Evolutionary conservation across 2,329 filamentous ascomycete species (phyloP).

Genomic region (Lachnellula arida): DNA sequence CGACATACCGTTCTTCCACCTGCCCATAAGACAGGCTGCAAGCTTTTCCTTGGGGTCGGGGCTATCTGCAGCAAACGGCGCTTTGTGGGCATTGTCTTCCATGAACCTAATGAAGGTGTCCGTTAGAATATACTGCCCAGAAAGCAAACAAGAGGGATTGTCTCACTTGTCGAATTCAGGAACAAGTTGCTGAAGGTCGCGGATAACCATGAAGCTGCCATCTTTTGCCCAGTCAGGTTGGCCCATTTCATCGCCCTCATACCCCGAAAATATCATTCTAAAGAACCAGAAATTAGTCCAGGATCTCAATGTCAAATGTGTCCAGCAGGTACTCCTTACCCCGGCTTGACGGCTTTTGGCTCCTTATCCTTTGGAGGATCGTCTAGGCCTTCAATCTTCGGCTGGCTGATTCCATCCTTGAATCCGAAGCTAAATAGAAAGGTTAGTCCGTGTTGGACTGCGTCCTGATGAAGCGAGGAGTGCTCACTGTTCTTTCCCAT

Average conservation of each 20-base stretch:
- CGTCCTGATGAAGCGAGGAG: too few relatives aligned
- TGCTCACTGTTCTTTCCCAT: too few relatives aligned
- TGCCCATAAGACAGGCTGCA: constrained; percentile 39
- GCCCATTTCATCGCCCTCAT: constrained; percentile 4
- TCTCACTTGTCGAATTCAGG: constrained; percentile 36
- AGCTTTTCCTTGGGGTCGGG: constrained; percentile 33
- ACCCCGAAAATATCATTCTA: neutral
- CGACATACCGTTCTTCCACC: constrained; percentile 35
- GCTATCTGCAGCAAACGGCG: neutral
- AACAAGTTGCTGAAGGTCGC: constrained; percentile 41
- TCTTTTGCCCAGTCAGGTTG: constrained; percentile 39
- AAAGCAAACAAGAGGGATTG: too few relatives aligned
- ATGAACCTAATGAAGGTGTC: constrained; percentile 28
- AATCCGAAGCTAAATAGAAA: too few relatives aligned
- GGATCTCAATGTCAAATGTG: neutral
- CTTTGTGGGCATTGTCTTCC: constrained; percentile 29
- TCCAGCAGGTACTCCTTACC: neutral
- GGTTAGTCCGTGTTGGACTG: too few relatives aligned
- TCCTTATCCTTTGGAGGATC: too few relatives aligned
- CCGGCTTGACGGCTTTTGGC: too few relatives aligned
- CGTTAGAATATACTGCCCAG: too few relatives aligned
- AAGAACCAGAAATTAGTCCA: neutral
- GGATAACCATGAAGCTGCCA: constrained; percentile 42
- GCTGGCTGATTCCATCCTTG: too few relatives aligned
- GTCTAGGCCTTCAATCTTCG: too few relatives aligned